Evolutionary conservation across 1,284 basidiomycete species (phyloP).

Genomic region (Hortiboletus rubellus): DNA sequence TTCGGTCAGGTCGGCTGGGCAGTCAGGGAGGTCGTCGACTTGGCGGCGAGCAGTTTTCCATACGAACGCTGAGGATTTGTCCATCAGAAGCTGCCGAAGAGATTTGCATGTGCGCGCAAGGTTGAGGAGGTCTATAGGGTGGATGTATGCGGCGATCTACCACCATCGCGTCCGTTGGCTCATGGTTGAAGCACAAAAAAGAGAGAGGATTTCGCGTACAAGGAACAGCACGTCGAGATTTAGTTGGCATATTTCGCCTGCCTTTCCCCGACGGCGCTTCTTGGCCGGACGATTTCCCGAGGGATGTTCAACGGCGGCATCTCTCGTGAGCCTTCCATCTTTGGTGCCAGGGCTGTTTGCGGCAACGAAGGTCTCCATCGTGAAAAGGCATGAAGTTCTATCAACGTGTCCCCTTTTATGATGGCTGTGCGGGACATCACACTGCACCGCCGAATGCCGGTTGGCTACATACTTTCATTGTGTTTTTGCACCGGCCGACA

Average conservation of each 20-base stretch:
- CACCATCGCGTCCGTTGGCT: background rate
- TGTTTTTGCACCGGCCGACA: too few species aligned
- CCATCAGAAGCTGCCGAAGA: background rate
- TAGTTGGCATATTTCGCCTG: background rate
- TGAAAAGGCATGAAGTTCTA: too few species aligned
- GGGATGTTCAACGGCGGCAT: background rate
- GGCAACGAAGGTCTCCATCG: too few species aligned
- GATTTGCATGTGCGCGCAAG: background rate
- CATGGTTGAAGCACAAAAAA: background rate
- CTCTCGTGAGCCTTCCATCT: too few species aligned
- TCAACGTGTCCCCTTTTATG: too few species aligned
- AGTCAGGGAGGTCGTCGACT: background rate
- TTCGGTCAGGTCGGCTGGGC: background rate
- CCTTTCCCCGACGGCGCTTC: background rate
- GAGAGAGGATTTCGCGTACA: background rate
- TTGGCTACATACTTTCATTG: too few species aligned
- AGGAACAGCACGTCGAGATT: background rate
- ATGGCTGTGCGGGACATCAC: too few species aligned
- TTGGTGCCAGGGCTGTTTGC: too few species aligned
- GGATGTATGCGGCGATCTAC: background rate
- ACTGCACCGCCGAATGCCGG: too few species aligned
- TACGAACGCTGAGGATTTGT: background rate
- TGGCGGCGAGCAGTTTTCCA: background rate
- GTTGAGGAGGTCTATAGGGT: background rate
- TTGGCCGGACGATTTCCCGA: background rate